Evolutionary conservation across 495 filamentous ascomycete species (phyloP).

Genomic region (Clohesyomyces aquaticus): DNA sequence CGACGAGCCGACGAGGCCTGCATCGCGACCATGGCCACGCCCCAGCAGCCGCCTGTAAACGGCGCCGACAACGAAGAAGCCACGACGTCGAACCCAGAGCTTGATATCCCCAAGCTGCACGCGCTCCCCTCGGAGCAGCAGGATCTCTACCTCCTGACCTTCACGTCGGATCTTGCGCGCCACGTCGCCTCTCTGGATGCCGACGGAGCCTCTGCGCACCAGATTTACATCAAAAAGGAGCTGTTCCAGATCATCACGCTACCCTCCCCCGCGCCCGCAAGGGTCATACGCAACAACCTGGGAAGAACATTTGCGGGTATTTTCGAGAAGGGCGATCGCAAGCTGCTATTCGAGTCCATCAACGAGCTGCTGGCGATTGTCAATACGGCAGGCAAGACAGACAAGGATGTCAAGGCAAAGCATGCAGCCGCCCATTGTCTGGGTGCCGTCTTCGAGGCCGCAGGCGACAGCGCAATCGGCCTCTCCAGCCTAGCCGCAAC

Average conservation of each 20-base stretch:
- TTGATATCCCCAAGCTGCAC: slow-evolving; percentile 87
- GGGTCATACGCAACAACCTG: slow-evolving; percentile 86
- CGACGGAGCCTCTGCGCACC: slow-evolving; percentile 81
- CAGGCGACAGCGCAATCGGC: slow-evolving; percentile 91
- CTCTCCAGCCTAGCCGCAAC: slow-evolving; percentile 74
- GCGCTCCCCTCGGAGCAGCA: slow-evolving; percentile 92
- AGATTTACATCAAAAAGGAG: slow-evolving; percentile 86
- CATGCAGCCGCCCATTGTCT: slow-evolving; percentile 90
- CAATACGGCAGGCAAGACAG: slow-evolving; percentile 71
- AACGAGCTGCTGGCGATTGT: slow-evolving; percentile 82
- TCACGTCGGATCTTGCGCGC: slow-evolving; percentile 79
- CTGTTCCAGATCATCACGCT: slow-evolving; percentile 88
- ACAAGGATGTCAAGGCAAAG: slow-evolving; percentile 73
- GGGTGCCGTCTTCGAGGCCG: slow-evolving; percentile 83
- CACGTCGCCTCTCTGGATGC: slow-evolving; percentile 74
- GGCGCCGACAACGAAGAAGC: slow-evolving; percentile 19
- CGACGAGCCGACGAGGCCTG: slow-evolving; percentile 5
- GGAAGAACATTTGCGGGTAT: slow-evolving; percentile 83
- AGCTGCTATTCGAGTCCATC: slow-evolving; percentile 89
- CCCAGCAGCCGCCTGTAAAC: slow-evolving; percentile 20
- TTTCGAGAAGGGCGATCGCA: slow-evolving; percentile 85
- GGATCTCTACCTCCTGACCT: slow-evolving; percentile 88
- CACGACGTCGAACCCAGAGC: slow-evolving; percentile 57
- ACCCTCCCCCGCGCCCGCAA: slow-evolving; percentile 78
- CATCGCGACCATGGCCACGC: slow-evolving; percentile 22